Evolutionary conservation across 768 basidiomycete genomes (phyloP), one percentile per base, ranked within the genome.

Genomic region (Lyophyllum shimeji): DNA sequence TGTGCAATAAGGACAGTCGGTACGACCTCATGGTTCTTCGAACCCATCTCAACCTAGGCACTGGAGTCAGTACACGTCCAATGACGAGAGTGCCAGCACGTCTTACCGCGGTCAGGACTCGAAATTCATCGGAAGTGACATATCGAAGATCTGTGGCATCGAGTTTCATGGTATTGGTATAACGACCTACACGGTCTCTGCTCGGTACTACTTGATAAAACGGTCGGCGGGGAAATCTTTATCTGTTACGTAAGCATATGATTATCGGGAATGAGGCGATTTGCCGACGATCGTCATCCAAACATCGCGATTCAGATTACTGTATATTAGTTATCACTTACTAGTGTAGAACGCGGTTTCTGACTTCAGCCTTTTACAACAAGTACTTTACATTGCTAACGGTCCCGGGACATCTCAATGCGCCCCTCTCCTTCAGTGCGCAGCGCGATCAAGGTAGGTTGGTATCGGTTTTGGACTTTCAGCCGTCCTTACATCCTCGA

Each of bases 11-110:
- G 83, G 0, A 82, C 72, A 7, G 90, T 86, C 2, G 97, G 97
- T 13, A 99, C 95, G 34, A 97, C 82, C 71, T 98, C 91, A 66
- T 99, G 97, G 69, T 98, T 98, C 77, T 97, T 97, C 3, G 92
- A 95, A 18, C 96, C 97, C 81, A 96, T 93, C 76, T 99, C 97
- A 33, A 92, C 92, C 95, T 98, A 64, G 50, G 40, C 27, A 21
- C 42, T 3, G 46, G 50, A 23, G 53, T 63, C 58, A 24, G 53
- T 53, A 15, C 33, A 46, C 17, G 29, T 17, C 12, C 13, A 39
- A 40, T 39, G 27, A 13, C 13, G n/a, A 40, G 21, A 27, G 52
- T 8, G 7, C 27, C 9, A n/a, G 3, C 52, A 47, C 46, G 23
- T 64, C 71, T 13, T 65, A 96, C 95, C 48, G 96, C 93, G n/a